Base-by-base conservation (phyloP, 1,284 basidiomycete species). In the Malassezia furfur region DNA sequence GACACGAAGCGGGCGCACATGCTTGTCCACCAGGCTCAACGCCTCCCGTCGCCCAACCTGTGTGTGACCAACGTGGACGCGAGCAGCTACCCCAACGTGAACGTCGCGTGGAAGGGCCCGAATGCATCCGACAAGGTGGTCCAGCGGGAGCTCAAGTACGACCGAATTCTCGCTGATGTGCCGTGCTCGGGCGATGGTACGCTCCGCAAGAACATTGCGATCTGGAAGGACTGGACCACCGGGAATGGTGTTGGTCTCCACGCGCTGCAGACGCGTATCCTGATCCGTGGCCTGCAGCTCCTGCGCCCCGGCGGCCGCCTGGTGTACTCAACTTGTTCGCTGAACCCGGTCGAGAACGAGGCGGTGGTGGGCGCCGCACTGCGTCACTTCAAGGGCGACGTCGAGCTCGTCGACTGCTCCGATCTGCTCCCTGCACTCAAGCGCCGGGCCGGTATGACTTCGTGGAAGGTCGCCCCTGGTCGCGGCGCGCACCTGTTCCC, bases 101-200 rank as follows among this genome's bases (percentile, higher is more conserved):
- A 65, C 21, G 70, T 72, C 3, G 65, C 70, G 8, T 72, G 54
- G 51, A 66, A 66, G 54, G 53, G 52, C 30, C 45, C 57, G 31
- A 50, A 57, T 1, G 40, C 58, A 10, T 52, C 60, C 34, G 55
- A 59, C 2, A 56, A 61, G 12, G 56, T 68, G 28, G 15, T 54
- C 61, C 76, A 57, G 70, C 70, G 78, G 69, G 76, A 76, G 39
- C 79, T 99, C 56, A 77, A 85, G 54, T 99, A 93, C 70, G 93
- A 98, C 76, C 79, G 93, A 31, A 93, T 99, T 54, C 77, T 99
- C 30, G 93, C 90, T 56, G 94, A 98, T 75, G 94, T 99, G 2
- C 94, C 94, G 4, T 96, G 94, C 76, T 90, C 87, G 65, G 94
- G 94, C 9, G 94, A 99, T 75, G 94, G 91, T 0, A 99, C 94